Conservation (phyloP, 2,329 filamentous ascomycete genomes). For the Hymenoscyphus linearis region DNA sequence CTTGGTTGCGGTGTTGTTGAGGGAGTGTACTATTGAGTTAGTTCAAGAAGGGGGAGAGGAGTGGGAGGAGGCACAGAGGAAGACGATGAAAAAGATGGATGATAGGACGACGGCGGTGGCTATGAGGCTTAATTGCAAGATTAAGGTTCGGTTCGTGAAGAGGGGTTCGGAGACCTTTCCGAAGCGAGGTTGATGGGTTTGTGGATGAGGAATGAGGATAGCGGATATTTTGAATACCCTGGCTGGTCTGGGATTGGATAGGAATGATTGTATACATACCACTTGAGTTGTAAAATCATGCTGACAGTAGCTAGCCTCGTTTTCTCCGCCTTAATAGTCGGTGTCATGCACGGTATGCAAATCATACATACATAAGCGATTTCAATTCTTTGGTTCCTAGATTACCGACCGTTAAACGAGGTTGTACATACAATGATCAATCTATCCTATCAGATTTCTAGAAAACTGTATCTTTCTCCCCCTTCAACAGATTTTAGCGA, state of each 20-base stretch:
- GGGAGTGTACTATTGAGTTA: slow-evolving; percentile 18
- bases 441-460: background rate
- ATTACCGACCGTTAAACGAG: background rate
- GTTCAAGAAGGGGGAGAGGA: slow-evolving; percentile 10
- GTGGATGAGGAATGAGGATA: background rate
- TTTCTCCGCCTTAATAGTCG: background rate
- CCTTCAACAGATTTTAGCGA: background rate
- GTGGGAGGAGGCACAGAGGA: slow-evolving; percentile 14
- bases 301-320: background rate
- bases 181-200: background rate
- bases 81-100: slow-evolving; percentile 12
- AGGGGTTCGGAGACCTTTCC: slow-evolving; percentile 18
- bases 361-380: background rate
- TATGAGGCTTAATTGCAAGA: slow-evolving; percentile 17
- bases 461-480: background rate
- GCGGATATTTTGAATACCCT: background rate
- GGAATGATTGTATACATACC: background rate
- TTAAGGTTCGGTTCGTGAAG: slow-evolving; percentile 22
- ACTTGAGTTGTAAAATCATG: background rate
- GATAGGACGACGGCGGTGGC: slow-evolving; percentile 13
- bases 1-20: slow-evolving; percentile 23
- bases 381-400: background rate
- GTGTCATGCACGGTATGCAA: background rate
- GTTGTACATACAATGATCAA: background rate
- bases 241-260: background rate